Base-by-base conservation (phyloP, 352 stramenopile species). In the Phytophthora podocarpi region DNA sequence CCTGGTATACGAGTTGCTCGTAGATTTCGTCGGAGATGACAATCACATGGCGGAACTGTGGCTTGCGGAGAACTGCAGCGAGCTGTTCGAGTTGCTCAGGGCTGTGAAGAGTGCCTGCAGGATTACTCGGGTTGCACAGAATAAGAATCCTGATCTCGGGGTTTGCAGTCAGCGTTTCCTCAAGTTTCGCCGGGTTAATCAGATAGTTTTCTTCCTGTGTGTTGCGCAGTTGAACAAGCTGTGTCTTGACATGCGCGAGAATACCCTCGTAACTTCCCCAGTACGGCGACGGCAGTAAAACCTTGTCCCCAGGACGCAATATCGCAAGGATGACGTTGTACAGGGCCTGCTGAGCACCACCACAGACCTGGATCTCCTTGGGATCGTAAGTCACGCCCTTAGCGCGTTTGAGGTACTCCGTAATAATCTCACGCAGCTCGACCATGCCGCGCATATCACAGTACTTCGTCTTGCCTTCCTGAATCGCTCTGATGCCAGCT, bases 231-330 rank as follows among this genome's bases (percentile, higher is more conserved):
- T 97, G 83, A 5, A 98, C 78, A 0, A 96, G 82, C 28, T 82
- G 82, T 2, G 89, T 95, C 27, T 87, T 89, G 2, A 91, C 89
- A 26, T 98, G 79, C 35, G 86, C 80, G 24, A 93, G 85, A 56
- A 99, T 98, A 71, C 97, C 94, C 7, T 96, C 93, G 80, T 99
- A 99, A 26, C 78, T 98, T 6, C 97, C 93, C 96, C 96, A 99
- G 80, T 98, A 99, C 8, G 97, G 97, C 16, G 95, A 92, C n/a
- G 97, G 97, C 45, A 99, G 86, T 35, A 99, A 70, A 2, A 99
- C 96, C 57, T 97, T 87, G 69, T 99, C 97, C 6, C 96, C 96
- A 1, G 84, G 76, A 11, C 91, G 80, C 58, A 83, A 92, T 27
- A 97, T 78, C 0, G 93, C 87, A 34, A 98, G 70, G 2, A 99